Percentiles rank a stretch among this genome's conserved stretches.
Evolutionary conservation across 2,329 filamentous ascomycete genomes (phyloP).

Genomic region (Trichoderma pleuroti): DNA sequence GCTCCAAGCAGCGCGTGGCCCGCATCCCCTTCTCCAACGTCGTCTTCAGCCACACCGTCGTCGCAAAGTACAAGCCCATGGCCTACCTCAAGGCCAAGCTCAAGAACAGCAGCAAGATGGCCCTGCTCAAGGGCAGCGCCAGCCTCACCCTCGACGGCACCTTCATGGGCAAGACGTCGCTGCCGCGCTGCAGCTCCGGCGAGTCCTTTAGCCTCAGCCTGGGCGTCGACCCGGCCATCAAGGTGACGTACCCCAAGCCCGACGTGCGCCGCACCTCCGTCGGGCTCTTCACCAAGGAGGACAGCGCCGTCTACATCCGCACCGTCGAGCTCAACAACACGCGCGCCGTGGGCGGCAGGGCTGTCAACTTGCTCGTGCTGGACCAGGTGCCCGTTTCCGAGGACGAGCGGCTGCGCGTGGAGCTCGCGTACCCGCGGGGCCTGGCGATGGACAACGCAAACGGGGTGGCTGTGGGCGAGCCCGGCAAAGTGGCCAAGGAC

Average conservation of each 20-base stretch:
- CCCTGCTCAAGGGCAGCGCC: conserved; percentile 52
- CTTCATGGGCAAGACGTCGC: conserved; percentile 55
- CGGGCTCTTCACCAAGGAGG: conserved; percentile 53
- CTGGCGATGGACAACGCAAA: conserved; percentile 40
- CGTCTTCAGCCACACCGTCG: conserved; percentile 53
- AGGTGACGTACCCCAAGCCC: conserved; percentile 53
- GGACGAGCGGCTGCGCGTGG: conserved; percentile 54
- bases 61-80: conserved; percentile 57
- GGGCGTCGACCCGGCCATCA: conserved; percentile 58
- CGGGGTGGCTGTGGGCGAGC: conserved; percentile 35
- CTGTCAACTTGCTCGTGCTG: conserved; percentile 48
- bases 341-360: conserved; percentile 34
- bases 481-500: conserved; percentile 30
- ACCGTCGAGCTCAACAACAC: conserved; percentile 51
- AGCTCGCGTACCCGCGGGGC: conserved; percentile 47
- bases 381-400: conserved; percentile 62
- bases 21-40: conserved; percentile 50
- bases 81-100: conserved; percentile 59
- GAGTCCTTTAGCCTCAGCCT: conserved; percentile 52
- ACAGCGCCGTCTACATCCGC: conserved; percentile 49
- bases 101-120: conserved; percentile 53
- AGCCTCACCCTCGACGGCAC: conserved; percentile 61
- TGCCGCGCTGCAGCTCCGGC: conserved; percentile 55
- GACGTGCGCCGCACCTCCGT: conserved; percentile 49
- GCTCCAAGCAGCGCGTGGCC: conserved; percentile 58